These are phyloP conservation scores for Boletus rubescentipes DNA, from an alignment of 768 basidiomycete genomes.

Conservation along the genomic window DNA sequence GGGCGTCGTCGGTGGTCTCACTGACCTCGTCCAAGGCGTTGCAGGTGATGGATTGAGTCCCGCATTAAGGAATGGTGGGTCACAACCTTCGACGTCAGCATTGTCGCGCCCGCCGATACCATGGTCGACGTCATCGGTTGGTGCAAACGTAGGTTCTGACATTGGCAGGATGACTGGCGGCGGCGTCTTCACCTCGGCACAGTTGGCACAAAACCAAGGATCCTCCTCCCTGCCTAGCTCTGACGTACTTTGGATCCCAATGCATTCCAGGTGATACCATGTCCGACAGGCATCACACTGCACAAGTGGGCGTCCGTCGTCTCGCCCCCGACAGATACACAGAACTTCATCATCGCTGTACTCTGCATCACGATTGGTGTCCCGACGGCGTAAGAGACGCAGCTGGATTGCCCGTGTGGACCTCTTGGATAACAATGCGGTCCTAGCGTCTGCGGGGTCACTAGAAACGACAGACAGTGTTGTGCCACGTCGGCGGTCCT, in stretches of 20 bases:
- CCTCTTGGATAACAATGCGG: conserved; percentile 70
- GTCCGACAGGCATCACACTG: conserved; percentile 79
- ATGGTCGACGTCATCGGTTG: conserved; percentile 50
- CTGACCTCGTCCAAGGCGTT: conserved; percentile 44
- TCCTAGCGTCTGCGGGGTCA: conserved; percentile 76
- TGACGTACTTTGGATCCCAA: conserved; percentile 62
- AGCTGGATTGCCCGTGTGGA: conserved; percentile 62
- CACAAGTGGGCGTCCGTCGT: conserved; percentile 74
- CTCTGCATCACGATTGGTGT: conserved; percentile 34
- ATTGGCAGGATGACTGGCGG: conserved; percentile 33
- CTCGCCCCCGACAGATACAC: conserved; percentile 66
- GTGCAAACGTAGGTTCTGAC: conserved; percentile 68
- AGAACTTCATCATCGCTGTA: conserved; percentile 50
- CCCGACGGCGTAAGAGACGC: conserved; percentile 43
- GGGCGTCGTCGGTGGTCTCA: conserved; percentile 49
- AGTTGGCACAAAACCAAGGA: conserved; percentile 69
- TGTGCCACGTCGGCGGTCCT: conserved; percentile 14
- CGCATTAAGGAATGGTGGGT: conserved; percentile 60
- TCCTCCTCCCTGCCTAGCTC: conserved; percentile 77
- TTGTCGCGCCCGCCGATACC: background rate
- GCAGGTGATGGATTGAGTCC: conserved; percentile 54
- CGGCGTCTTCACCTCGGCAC: conserved; percentile 46
- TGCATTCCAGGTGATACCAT: conserved; percentile 83
- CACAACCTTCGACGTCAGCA: conserved; percentile 39
- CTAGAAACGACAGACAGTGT: conserved; percentile 44